Evolutionary conservation across 495 filamentous ascomycete genomes (phyloP).

Genomic region (Hypomontagnella monticulosa): DNA sequence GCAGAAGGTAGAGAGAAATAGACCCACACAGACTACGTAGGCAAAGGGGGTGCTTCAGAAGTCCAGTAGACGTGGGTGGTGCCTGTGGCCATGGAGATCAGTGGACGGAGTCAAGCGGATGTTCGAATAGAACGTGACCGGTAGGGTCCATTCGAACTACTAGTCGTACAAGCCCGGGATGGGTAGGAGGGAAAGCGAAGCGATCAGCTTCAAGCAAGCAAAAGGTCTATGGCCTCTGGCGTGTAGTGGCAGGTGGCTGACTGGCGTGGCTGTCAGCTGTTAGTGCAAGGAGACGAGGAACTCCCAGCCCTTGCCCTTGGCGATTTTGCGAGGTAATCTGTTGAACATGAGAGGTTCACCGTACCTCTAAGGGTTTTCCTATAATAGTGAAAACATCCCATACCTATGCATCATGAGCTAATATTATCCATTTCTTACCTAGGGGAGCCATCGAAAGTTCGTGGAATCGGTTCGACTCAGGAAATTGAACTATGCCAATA

Average conservation of each 20-base stretch:
- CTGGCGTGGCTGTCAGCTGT: conserved; percentile 17
- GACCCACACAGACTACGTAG: conserved; percentile 40
- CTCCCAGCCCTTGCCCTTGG: not conserved
- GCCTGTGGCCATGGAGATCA: conserved; percentile 23
- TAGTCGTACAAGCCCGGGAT: not conserved
- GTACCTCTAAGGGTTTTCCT: conserved; percentile 1
- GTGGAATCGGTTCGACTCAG: conserved; percentile 5
- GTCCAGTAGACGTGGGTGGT: conserved; percentile 27
- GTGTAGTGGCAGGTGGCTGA: conserved; percentile 9
- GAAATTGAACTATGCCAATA: conserved; percentile 29
- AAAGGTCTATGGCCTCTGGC: not conserved
- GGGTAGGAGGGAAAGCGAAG: conserved; percentile 3
- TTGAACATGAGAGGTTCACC: not conserved
- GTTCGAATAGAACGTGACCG: conserved; percentile 21
- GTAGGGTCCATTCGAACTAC: conserved; percentile 5
- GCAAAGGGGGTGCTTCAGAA: conserved; percentile 21
- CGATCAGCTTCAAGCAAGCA: conserved; percentile 1
- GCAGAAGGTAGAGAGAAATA: conserved; percentile 36
- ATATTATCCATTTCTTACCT: conserved; percentile 1
- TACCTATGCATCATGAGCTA: conserved; percentile 1
- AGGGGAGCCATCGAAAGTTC: not conserved
- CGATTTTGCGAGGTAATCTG: conserved; percentile 1
- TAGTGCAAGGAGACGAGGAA: conserved; percentile 1
- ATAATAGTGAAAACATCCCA: not conserved
- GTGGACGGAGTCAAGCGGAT: conserved; percentile 22